A percentile compares a stretch with the other conserved stretches of the same genome.
phyloP scores from a whole-genome alignment of 257 asterid genomes.

The Echium plantagineum region DNA sequence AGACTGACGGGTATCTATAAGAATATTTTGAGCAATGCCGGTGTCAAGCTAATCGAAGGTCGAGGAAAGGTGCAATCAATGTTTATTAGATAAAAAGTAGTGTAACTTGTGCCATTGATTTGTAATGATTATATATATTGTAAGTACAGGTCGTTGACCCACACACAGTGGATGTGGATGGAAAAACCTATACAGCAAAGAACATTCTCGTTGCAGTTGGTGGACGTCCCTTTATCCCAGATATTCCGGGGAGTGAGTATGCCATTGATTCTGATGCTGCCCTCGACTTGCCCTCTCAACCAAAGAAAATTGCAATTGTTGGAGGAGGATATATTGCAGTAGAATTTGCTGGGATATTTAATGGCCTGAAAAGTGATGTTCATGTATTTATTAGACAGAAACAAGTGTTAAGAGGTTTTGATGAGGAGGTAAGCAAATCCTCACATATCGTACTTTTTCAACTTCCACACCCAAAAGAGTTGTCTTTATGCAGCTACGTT shows the following conservation, averaged over 20 bases:
- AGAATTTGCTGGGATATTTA: conserved; percentile 98
- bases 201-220: conserved; percentile 88
- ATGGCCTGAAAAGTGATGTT: conserved; percentile 73
- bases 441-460: not conserved
- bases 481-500: conserved; percentile 6
- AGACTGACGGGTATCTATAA: conserved; percentile 89
- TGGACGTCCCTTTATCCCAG: conserved; percentile 95
- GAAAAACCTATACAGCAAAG: conserved; percentile 81
- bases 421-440: conserved; percentile 62
- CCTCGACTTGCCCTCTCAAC: conserved; percentile 81
- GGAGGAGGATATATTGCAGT: conserved; percentile 99
- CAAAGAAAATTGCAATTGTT: conserved; percentile 76
- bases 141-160: conserved; percentile 64
- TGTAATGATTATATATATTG: conserved; percentile 2
- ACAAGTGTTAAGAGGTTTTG: conserved; percentile 84
- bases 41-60: conserved; percentile 68
- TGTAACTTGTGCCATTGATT: not conserved
- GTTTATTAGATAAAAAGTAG: not conserved
- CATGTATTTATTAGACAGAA: conserved; percentile 93
- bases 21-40: conserved; percentile 65
- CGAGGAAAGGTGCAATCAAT: conserved; percentile 77
- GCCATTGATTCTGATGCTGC: conserved; percentile 97
- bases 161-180: conserved; percentile 82
- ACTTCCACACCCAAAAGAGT: not conserved
- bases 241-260: conserved; percentile 81